Base-by-base conservation (phyloP, 345 rosid species). In the Linum tenue region DNA sequence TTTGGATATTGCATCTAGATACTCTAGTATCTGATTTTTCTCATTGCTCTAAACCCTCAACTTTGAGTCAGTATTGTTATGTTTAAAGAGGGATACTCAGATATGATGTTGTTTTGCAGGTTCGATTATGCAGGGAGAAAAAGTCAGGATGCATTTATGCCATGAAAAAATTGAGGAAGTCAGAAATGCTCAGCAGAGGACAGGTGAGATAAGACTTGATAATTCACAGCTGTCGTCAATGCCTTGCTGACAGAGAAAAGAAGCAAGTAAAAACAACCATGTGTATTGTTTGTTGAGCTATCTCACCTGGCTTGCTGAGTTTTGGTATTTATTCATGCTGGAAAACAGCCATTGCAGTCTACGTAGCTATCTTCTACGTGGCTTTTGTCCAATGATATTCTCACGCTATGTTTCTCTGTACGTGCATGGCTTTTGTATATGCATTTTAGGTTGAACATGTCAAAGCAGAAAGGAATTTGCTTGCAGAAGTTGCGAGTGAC, bases 131-230 rank as follows among this genome's bases (percentile, higher is more conserved):
- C 73, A 79, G 82, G 68, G 98, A 87, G 79, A 89, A 86, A 76
- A 84, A 82, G 70, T 79, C 94, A 8, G 90, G 95, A 67, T 77
- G 81, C 65, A 87, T 87, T 48, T 92, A 82, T 78, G 98, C 98
- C 65, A 89, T 92, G 98, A 92, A 92, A 83, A 92, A 89, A 73
- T 72, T 92, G 79, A 89, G 83, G 85, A 92, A 92, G 78, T 89
- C 97, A 16, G 98, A 92, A 81, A 92, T 92, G 98, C 95, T 92
- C 72, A 89, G 91, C 77, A 83, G 96, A 62, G 98, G 96, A 12
- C 98, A 92, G 88, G 98, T 92, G 76, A 81, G 82, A 77, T 73
- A 61, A 37, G 56, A 39, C 31, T 22, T 22, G 31, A 22, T 22
- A 22, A 22, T 22, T 22, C 31, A 22, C 31, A 22, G 31, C 31